phyloP scores from a whole-genome alignment of 768 basidiomycete species.

The Symmetrospora coprosmae region DNA sequence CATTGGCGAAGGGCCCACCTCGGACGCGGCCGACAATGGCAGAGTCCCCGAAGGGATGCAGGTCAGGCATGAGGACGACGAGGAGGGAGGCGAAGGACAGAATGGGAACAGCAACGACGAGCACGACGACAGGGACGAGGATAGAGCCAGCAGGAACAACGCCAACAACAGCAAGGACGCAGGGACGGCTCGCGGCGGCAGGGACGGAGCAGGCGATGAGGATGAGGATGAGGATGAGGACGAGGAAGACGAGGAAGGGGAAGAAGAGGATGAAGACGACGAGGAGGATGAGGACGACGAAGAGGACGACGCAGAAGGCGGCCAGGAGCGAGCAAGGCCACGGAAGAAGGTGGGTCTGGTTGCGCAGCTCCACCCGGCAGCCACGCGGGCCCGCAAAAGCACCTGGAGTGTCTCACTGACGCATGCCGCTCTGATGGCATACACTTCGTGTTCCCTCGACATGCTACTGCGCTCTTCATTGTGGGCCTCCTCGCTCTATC shows the following conservation, averaged over 20 bases:
- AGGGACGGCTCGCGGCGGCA: conserved; percentile 28
- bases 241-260: conserved; percentile 29
- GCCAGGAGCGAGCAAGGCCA: conserved; percentile 39
- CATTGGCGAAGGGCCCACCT: too few species aligned
- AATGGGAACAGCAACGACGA: conserved; percentile 6
- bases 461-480: background rate
- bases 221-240: conserved; percentile 38
- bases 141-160: conserved; percentile 21
- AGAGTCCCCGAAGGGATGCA: conserved; percentile 3
- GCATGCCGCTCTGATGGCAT: conserved; percentile 46
- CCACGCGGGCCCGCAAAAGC: conserved; percentile 49
- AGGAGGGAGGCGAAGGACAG: conserved; percentile 11
- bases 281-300: conserved; percentile 29
- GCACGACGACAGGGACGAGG: conserved; percentile 32
- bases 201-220: conserved; percentile 38
- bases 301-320: conserved; percentile 15
- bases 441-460: conserved; percentile 43
- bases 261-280: conserved; percentile 18
- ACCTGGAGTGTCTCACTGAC: conserved; percentile 41
- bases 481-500: background rate
- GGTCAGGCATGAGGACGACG: conserved; percentile 13
- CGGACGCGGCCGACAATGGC: conserved; percentile 7
- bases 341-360: conserved; percentile 45
- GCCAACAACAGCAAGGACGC: conserved; percentile 23
- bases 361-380: too few species aligned